Evolutionary conservation across 805 yeast species (phyloP), one percentile per base, ranked within the genome.

Genomic region (Hanseniaspora taiwanica): DNA sequence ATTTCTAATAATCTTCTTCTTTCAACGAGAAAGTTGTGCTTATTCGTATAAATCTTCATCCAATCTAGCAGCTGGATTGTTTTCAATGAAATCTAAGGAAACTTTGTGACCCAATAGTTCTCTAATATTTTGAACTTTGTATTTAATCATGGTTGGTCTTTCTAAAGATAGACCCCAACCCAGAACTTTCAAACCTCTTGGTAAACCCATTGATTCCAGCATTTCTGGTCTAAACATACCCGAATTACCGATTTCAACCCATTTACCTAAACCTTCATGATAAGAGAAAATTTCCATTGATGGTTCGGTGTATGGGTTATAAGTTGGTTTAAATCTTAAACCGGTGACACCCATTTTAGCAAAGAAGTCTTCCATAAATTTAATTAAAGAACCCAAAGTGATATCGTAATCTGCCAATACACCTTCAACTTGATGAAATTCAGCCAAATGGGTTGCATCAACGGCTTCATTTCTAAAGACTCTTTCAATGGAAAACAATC

Each of bases 151-250:
- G 24, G 99, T 91, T 48, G 99, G 99, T 68, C 99, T 80, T 66
- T 91, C 99, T 59, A 91, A 72, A 19, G 94, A 81, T 53, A 91
- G 71, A 56, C 99, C 99, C 86, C 94, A 91, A 46, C 99, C 99
- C 49, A 86, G 73, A 10, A 89, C 97, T 60, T 96, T 74, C 68
- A 93, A 64, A 59, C 84, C 81, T 68, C 79, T 79, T 44, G 98
- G 98, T 56, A 91, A 73, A 27, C 99, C 99, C 97, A 91, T 89
- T 35, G 95, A 68, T 66, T 86, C 96, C 59, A 93, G 72, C 99
- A 91, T 91, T 67, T 91, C 99, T 12, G 99, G 98, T 66, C 99
- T 79, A 73, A 91, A 91, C 95, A 91, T 81, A 62, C 99, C 99
- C 16, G 96, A 86, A 71, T 91, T 91, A 63, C 99, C 99, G 55